Percentiles rank a stretch among this genome's conserved stretches.
Conservation (phyloP, 176 grass and related monocot genomes). For the Pontederia paniculata region DNA sequence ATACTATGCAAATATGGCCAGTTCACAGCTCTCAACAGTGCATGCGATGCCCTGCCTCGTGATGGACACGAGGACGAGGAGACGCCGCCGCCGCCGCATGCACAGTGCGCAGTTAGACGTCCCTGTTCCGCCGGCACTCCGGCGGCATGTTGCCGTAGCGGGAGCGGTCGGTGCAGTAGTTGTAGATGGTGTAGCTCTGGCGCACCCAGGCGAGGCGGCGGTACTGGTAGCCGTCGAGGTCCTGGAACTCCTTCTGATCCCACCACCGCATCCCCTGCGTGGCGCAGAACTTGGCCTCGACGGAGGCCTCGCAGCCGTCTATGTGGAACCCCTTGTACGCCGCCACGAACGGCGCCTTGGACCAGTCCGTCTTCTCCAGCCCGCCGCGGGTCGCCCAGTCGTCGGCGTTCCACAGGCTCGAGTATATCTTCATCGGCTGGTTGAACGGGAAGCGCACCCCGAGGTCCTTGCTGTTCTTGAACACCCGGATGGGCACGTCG, state of each 20-base stretch:
- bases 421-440: slow-evolving; percentile 18
- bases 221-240: slow-evolving; percentile 14
- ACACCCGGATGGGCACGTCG: slow-evolving; percentile 5
- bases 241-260: slow-evolving; percentile 9
- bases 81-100: too few species aligned
- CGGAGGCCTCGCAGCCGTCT: slow-evolving; percentile 11
- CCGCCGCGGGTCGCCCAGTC: slow-evolving; percentile 15
- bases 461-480: slow-evolving; percentile 15
- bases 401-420: slow-evolving; percentile 17
- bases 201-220: slow-evolving; percentile 6
- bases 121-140: slow-evolving; percentile 2
- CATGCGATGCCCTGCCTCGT: too few species aligned
- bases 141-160: slow-evolving; percentile 3
- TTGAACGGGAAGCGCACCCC: slow-evolving; percentile 5
- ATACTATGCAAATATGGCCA: too few species aligned
- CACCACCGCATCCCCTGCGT: slow-evolving; percentile 9
- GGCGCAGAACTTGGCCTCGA: slow-evolving; percentile 13
- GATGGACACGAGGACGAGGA: too few species aligned
- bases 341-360: slow-evolving; percentile 8
- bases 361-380: slow-evolving; percentile 12
- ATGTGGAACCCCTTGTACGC: slow-evolving; percentile 13
- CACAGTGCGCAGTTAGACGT: background rate
- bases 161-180: slow-evolving; percentile 11
- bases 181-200: slow-evolving; percentile 15
- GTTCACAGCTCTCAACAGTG: too few species aligned